Evolutionary conservation across 352 stramenopile species (phyloP).

Genomic region (Phytophthora citricola): DNA sequence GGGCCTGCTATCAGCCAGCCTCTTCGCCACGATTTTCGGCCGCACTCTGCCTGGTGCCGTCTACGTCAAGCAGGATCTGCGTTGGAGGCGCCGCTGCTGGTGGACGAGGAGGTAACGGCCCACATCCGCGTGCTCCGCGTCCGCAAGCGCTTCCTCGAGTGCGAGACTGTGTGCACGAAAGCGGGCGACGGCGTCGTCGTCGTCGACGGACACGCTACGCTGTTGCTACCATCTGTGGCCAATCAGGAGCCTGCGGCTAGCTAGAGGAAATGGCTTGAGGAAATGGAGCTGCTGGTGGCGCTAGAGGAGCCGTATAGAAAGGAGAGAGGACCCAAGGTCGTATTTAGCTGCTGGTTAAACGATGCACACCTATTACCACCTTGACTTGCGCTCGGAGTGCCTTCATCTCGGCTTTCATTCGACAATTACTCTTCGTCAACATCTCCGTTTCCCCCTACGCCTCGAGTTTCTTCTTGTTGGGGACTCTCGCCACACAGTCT

Average conservation of each 20-base stretch:
- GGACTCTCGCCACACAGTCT: constrained; percentile 86
- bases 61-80: constrained; percentile 78
- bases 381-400: constrained; percentile 8
- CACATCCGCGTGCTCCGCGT: constrained; percentile 66
- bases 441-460: constrained; percentile 24
- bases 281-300: background rate
- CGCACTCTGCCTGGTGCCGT: constrained; percentile 71
- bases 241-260: constrained; percentile 6
- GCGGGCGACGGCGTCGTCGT: constrained; percentile 53
- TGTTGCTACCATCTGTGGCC: constrained; percentile 48
- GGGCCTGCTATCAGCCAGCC: constrained; percentile 78
- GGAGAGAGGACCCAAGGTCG: background rate
- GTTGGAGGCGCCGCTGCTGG: constrained; percentile 71
- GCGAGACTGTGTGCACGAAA: constrained; percentile 71
- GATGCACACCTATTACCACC: constrained; percentile 18
- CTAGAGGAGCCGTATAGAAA: too few species aligned
- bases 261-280: background rate
- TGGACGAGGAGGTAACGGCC: constrained; percentile 66
- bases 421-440: constrained; percentile 9
- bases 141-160: constrained; percentile 77
- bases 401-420: constrained; percentile 35
- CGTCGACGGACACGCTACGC: constrained; percentile 71
- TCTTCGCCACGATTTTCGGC: constrained; percentile 88
- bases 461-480: constrained; percentile 66
- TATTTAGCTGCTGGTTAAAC: constrained; percentile 25